Evolutionary conservation across 768 basidiomycete species (phyloP).

Genomic region (Pleurotus citrinopileatus): DNA sequence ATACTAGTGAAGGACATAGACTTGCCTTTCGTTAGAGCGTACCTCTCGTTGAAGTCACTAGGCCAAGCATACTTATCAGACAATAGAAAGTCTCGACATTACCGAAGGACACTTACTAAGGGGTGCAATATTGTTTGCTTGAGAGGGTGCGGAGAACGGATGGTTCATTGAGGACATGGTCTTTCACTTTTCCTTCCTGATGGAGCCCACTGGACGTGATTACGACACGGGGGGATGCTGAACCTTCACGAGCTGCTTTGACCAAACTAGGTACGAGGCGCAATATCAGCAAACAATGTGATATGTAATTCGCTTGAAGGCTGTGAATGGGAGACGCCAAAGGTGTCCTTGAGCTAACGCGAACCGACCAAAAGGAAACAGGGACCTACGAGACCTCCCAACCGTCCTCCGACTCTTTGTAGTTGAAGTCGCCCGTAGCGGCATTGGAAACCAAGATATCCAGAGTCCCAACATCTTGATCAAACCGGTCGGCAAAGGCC

Average conservation of each 20-base stretch:
- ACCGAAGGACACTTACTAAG: background rate
- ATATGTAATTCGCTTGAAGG: conserved; percentile 45
- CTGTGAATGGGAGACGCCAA: conserved; percentile 25
- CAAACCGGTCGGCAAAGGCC: conserved; percentile 32
- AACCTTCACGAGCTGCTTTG: conserved; percentile 27
- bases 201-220: conserved; percentile 43
- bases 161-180: conserved; percentile 20
- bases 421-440: conserved; percentile 16
- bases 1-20: background rate
- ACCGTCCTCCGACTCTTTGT: conserved; percentile 33
- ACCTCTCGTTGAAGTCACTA: conserved; percentile 20
- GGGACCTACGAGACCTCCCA: conserved; percentile 41
- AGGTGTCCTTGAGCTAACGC: background rate
- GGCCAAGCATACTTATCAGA: background rate
- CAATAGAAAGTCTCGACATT: background rate
- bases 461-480: conserved; percentile 29
- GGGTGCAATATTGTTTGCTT: conserved; percentile 26
- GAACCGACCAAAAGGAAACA: background rate
- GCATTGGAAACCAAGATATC: conserved; percentile 49
- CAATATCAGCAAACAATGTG: conserved; percentile 36
- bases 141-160: conserved; percentile 30
- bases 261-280: conserved; percentile 41
- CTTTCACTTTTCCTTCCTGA: conserved; percentile 22
- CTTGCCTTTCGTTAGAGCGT: conserved; percentile 34
- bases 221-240: conserved; percentile 31